These are phyloP conservation scores for Tetraselmis chui DNA, from an alignment of 139 green algal genomes.

Conservation along the genomic window DNA sequence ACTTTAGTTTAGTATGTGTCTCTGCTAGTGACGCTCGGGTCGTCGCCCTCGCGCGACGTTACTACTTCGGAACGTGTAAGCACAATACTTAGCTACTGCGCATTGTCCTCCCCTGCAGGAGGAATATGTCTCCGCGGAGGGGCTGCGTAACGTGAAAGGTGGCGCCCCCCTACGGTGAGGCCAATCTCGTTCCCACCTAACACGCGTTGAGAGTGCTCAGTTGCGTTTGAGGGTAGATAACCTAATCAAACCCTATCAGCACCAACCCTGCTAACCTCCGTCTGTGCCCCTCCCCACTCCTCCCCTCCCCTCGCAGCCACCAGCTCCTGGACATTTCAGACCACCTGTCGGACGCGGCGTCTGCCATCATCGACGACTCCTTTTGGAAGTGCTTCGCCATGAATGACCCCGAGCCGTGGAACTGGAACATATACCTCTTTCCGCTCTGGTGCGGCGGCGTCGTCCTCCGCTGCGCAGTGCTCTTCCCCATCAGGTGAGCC, in stretches of 20 bases:
- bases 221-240: too few relatives aligned
- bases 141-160: not conserved
- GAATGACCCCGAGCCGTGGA: conserved; percentile 78
- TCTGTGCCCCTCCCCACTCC: not conserved
- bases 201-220: too few relatives aligned
- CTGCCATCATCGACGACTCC: conserved; percentile 88
- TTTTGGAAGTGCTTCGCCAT: conserved; percentile 92
- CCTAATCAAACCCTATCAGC: too few relatives aligned
- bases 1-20: too few relatives aligned
- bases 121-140: not conserved
- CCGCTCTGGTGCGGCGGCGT: conserved; percentile 76
- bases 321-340: conserved; percentile 77
- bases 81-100: too few relatives aligned
- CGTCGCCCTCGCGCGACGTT: too few relatives aligned
- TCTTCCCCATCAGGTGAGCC: conserved; percentile 68
- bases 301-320: conserved; percentile 12
- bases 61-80: too few relatives aligned
- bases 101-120: too few relatives aligned
- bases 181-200: too few relatives aligned
- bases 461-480: conserved; percentile 60
- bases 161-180: not conserved
- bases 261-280: too few relatives aligned
- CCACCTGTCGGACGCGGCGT: conserved; percentile 72
- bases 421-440: conserved; percentile 97
- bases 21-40: too few relatives aligned